Evolutionary conservation across 352 stramenopile genomes (phyloP), one percentile per base, ranked within the genome.

Genomic region (Phytopythium cucurbitacearum): DNA sequence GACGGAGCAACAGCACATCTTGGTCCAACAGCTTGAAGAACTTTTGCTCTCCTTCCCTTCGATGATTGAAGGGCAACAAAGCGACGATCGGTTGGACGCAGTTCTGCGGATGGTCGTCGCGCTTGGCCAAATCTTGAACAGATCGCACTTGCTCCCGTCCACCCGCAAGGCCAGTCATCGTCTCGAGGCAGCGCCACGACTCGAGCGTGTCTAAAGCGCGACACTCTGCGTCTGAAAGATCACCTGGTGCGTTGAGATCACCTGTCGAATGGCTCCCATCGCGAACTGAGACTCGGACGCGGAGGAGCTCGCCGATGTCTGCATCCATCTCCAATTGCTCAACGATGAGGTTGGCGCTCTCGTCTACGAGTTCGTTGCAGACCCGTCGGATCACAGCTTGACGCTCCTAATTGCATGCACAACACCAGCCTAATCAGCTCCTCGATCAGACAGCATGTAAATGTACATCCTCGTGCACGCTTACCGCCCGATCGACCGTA

Each of bases 131-230:
- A 33, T 78, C 60, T 34, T 87, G 68, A 3, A 73, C 67, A 8
- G 70, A 84, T 11, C 57, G 48, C 40, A 82, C 52, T 2, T 69
- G 4, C 62, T 57, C 9, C 52, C 51, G 40, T 49, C 57, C 43
- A 56, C 60, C 50, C 57, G 63, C 10, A 6, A 86, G 54, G 4
- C 65, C 59, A 15, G 65, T 62, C 8, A 87, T 53, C 5, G 70
- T 73, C 56, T 91, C 74, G 0, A 91, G 60, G 45, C 81, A 91
- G 28, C 80, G 80, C 81, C 81, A 91, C 4, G 71, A 48, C 53
- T 85, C 73, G 33, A 91, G 54, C 12, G 75, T 66, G 34, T 56
- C 76, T n/a, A 91, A 57, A n/a, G 60, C 59, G 51, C 62, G 53
- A 40, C 59, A 53, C 32, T 51, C 12, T n/a, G 45, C 45, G 1